Evolutionary conservation across 1,139 yeast genomes (phyloP).

Genomic region (Blastobotrys aristatus): DNA sequence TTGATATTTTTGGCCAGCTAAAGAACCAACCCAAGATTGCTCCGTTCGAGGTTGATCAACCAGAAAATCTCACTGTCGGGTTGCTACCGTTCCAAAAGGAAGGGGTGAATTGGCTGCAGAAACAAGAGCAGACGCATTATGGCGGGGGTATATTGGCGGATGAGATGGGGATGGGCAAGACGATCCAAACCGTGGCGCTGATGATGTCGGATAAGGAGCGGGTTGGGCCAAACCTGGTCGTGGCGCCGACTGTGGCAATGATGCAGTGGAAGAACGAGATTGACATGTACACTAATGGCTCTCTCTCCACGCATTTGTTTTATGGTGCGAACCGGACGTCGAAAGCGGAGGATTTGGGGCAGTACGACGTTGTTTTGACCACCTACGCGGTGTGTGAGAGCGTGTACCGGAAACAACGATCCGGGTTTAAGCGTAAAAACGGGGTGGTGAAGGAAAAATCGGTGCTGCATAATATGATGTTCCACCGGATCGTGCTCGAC

Average conservation of each 20-base stretch:
- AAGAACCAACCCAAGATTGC: constrained; percentile 45
- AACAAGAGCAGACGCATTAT: constrained; percentile 75
- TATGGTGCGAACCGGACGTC: constrained; percentile 80
- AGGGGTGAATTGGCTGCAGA: constrained; percentile 82
- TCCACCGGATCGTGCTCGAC: constrained; percentile 85
- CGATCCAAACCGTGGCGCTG: constrained; percentile 88
- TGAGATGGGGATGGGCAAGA: constrained; percentile 99
- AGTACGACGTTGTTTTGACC: constrained; percentile 79
- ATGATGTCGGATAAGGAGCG: constrained; percentile 61
- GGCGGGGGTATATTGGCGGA: constrained; percentile 95
- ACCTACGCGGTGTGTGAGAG: constrained; percentile 91
- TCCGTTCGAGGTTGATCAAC: constrained; percentile 66
- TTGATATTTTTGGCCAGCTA: constrained; percentile 64
- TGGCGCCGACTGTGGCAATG: constrained; percentile 95
- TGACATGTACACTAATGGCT: constrained; percentile 70
- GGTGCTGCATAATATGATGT: constrained; percentile 65
- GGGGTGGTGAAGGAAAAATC: constrained; percentile 72
- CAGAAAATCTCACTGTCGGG: constrained; percentile 66
- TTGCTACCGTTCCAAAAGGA: constrained; percentile 88
- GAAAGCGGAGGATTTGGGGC: constrained; percentile 48
- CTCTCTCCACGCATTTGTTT: constrained; percentile 60
- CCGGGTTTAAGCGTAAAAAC: constrained; percentile 72
- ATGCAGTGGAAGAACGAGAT: constrained; percentile 98
- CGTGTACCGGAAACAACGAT: constrained; percentile 71
- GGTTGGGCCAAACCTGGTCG: constrained; percentile 69